These are phyloP conservation scores for Yamadazyma jaroonii DNA, from an alignment of 1,139 yeast genomes.

Conservation along the genomic window DNA sequence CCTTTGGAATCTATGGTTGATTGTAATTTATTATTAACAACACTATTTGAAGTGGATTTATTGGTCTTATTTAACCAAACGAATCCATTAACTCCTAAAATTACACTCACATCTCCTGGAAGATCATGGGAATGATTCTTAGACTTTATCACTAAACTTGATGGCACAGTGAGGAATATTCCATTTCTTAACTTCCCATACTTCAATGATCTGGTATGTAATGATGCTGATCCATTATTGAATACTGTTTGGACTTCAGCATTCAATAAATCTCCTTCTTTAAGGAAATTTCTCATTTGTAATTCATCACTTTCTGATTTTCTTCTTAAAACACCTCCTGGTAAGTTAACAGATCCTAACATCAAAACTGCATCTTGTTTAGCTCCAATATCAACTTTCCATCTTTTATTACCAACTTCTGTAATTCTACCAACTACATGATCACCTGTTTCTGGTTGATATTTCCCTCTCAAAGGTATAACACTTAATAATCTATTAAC, in stretches of 20 bases:
- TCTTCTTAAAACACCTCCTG: constrained; percentile 94
- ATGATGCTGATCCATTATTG: constrained; percentile 87
- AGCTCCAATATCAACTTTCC: constrained; percentile 97
- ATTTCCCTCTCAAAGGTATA: constrained; percentile 79
- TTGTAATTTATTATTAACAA: constrained; percentile 27
- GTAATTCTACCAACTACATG: constrained; percentile 92
- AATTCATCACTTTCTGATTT: constrained; percentile 94
- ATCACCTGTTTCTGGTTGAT: constrained; percentile 94
- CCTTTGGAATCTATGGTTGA: constrained; percentile 43
- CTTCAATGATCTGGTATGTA: constrained; percentile 92
- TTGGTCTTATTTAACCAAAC: constrained; percentile 85
- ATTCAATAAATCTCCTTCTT: constrained; percentile 95
- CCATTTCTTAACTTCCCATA: constrained; percentile 97
- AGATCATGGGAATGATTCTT: constrained; percentile 82
- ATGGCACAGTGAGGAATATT: constrained; percentile 73
- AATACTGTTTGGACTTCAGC: constrained; percentile 94
- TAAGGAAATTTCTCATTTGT: constrained; percentile 90
- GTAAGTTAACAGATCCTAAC: constrained; percentile 94
- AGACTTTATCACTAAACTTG: constrained; percentile 77
- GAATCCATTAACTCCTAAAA: constrained; percentile 92
- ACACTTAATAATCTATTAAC: constrained; percentile 88
- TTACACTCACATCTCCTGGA: constrained; percentile 88
- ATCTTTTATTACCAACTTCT: constrained; percentile 89
- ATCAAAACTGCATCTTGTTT: constrained; percentile 87
- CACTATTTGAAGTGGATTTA: constrained; percentile 15